Evolutionary conservation across 345 rosid genomes (phyloP).

Genomic region (Isatis tinctoria): DNA sequence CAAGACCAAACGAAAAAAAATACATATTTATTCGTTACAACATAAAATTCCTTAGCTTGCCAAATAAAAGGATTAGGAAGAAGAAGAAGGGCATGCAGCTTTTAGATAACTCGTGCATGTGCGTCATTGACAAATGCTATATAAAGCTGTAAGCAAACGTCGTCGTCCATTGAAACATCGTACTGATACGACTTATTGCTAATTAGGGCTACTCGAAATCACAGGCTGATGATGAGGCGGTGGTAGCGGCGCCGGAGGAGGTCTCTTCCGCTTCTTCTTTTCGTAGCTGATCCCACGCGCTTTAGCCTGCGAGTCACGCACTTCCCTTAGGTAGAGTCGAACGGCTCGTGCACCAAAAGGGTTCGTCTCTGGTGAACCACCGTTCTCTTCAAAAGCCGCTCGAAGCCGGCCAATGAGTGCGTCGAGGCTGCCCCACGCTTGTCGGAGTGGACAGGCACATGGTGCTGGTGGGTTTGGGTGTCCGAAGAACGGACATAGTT

Average conservation of each 20-base stretch:
- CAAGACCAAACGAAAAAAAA: background rate
- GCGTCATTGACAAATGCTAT: constrained; percentile 8
- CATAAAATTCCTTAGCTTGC: background rate
- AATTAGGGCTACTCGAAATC: constrained; percentile 30
- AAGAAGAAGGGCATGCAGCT: background rate
- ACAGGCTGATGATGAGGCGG: constrained; percentile 33
- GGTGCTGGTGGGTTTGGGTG: constrained; percentile 97
- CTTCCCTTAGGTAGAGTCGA: constrained; percentile 87
- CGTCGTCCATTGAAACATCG: constrained; percentile 7
- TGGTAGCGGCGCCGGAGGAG: constrained; percentile 39
- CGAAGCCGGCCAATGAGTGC: constrained; percentile 95
- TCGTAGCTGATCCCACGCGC: constrained; percentile 97
- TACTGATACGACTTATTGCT: constrained; percentile 6
- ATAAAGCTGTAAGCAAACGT: constrained; percentile 6
- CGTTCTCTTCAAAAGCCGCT: constrained; percentile 92
- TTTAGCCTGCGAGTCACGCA: constrained; percentile 80
- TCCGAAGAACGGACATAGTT: constrained; percentile 83
- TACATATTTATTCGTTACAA: background rate
- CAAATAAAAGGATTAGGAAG: constrained; percentile 6
- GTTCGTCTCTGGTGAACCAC: constrained; percentile 87
- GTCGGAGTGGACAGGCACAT: constrained; percentile 93
- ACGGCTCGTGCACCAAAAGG: constrained; percentile 98
- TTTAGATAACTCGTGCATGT: constrained; percentile 16
- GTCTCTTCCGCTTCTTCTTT: constrained; percentile 83
- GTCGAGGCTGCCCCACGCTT: constrained; percentile 97